phyloP scores from a whole-genome alignment of 1,139 yeast species.

The Dujonia santamariae region DNA sequence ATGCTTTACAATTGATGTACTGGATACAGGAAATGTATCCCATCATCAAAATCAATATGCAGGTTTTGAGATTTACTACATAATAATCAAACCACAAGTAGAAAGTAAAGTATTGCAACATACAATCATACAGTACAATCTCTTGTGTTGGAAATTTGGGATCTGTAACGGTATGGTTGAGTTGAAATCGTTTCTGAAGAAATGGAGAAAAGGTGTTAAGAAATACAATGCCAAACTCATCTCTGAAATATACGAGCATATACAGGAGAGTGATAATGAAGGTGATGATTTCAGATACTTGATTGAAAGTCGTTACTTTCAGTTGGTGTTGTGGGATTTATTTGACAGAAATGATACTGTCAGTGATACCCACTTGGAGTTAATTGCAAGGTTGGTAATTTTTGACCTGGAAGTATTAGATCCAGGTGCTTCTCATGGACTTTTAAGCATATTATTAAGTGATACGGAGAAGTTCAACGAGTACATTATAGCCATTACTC shows the following conservation, averaged over 20 bases:
- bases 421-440: constrained; percentile 3
- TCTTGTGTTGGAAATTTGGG: too few relatives aligned
- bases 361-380: constrained; percentile 32
- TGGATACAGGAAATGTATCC: too few relatives aligned
- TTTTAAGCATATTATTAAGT: background rate
- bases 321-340: constrained; percentile 35
- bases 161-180: too few relatives aligned
- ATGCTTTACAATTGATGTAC: too few relatives aligned
- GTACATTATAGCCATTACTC: background rate
- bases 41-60: too few relatives aligned
- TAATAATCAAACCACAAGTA: too few relatives aligned
- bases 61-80: too few relatives aligned
- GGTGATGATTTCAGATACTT: background rate
- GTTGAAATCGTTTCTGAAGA: constrained; percentile 8
- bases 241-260: constrained; percentile 19
- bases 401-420: constrained; percentile 13
- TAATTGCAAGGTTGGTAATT: constrained; percentile 21
- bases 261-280: background rate
- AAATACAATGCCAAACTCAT: constrained; percentile 16
- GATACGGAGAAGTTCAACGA: background rate
- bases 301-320: constrained; percentile 19
- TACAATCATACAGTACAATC: too few relatives aligned
- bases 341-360: constrained; percentile 34
- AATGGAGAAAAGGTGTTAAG: constrained; percentile 18
- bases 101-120: too few relatives aligned